Evolutionary conservation across 2,329 filamentous ascomycete species (phyloP).

Genomic region (Arachnomyces sp.): DNA sequence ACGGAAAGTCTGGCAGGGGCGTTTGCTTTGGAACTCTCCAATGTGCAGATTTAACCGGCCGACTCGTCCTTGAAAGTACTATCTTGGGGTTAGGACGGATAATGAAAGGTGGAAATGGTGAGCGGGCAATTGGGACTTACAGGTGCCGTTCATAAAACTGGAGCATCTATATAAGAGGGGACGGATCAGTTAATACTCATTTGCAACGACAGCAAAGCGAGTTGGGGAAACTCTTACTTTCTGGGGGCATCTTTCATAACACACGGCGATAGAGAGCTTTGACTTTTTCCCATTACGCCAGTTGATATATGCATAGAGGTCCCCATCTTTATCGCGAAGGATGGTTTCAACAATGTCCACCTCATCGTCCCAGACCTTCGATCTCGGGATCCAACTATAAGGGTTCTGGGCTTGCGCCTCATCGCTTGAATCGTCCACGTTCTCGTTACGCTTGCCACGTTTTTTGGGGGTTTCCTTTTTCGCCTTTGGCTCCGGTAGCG

Average conservation of each 20-base stretch:
- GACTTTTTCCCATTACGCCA: constrained; percentile 39
- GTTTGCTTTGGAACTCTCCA: too few species aligned
- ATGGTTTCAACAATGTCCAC: constrained; percentile 37
- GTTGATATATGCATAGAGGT: constrained; percentile 31
- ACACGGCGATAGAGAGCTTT: constrained; percentile 32
- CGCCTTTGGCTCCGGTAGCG: constrained; percentile 17
- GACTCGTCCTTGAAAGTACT: constrained; percentile 30
- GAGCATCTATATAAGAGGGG: constrained; percentile 30
- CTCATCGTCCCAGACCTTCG: constrained; percentile 37
- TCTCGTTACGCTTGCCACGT: constrained; percentile 4
- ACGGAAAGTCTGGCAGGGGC: too few species aligned
- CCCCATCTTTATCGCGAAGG: constrained; percentile 26
- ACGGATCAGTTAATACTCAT: constrained; percentile 11
- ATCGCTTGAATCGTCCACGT: not conserved
- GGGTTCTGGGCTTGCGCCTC: constrained; percentile 11
- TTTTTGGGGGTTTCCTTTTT: constrained; percentile 29
- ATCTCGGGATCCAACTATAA: constrained; percentile 31
- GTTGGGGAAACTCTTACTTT: constrained; percentile 21
- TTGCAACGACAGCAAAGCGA: not conserved
- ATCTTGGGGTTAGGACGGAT: constrained; percentile 4
- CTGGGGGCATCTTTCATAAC: constrained; percentile 36
- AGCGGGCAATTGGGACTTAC: constrained; percentile 32
- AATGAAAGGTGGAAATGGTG: not conserved
- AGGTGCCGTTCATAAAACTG: constrained; percentile 42
- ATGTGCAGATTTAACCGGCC: too few species aligned